Evolutionary conservation across 768 basidiomycete species (phyloP).

Genomic region (Phanerochaete sordida): DNA sequence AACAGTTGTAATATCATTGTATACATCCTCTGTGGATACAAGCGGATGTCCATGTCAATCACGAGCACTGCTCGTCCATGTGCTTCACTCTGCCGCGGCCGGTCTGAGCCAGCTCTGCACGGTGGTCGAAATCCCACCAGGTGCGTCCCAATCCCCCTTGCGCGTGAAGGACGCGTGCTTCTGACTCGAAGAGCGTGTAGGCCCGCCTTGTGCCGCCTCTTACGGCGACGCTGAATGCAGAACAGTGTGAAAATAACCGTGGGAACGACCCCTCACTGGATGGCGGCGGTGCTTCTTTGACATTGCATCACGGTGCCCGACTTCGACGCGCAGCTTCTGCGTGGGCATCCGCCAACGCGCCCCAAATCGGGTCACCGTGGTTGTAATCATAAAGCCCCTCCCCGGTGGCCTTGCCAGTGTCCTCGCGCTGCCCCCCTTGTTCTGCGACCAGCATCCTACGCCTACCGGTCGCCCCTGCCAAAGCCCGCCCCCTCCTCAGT

Average conservation of each 20-base stretch:
- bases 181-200: slow-evolving; percentile 1
- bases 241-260: background rate
- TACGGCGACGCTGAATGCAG: background rate
- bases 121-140: background rate
- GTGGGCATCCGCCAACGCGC: background rate
- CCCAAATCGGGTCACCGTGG: background rate
- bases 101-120: background rate
- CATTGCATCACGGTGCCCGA: slow-evolving; percentile 1
- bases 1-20: background rate
- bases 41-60: background rate
- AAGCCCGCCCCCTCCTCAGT: too few relatives aligned
- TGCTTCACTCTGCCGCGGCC: too few relatives aligned
- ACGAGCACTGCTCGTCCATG: too few relatives aligned
- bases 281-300: background rate
- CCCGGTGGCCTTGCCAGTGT: background rate
- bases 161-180: background rate
- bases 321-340: background rate
- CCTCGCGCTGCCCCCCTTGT: background rate
- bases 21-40: background rate
- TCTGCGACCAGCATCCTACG: background rate
- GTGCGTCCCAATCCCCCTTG: background rate
- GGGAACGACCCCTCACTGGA: background rate
- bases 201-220: background rate
- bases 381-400: background rate
- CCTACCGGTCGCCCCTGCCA: background rate